Evolutionary conservation across 1,284 basidiomycete genomes (phyloP).

Genomic region (Pyrrhoderma noxium): DNA sequence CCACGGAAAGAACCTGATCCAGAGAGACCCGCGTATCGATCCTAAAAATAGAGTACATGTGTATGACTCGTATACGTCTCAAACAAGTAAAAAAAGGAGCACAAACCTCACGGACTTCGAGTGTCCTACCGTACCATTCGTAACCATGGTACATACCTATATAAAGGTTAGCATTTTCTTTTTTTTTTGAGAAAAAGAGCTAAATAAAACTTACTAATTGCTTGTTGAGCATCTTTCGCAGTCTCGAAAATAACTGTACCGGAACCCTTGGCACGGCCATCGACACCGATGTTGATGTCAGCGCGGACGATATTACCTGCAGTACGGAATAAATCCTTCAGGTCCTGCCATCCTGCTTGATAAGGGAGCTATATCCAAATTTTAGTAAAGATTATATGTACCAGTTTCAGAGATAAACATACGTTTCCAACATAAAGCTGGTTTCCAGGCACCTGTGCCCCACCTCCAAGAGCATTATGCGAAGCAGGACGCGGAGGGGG

Average conservation of each 20-base stretch:
- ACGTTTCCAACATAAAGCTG: slow-evolving; percentile 93
- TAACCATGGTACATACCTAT: slow-evolving; percentile 90
- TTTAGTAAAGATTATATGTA: background rate
- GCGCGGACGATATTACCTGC: slow-evolving; percentile 92
- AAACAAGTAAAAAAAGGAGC: background rate
- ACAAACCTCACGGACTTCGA: slow-evolving; percentile 87
- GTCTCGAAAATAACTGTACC: slow-evolving; percentile 95
- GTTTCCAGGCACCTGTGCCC: slow-evolving; percentile 49
- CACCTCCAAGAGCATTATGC: slow-evolving; percentile 58
- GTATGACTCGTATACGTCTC: slow-evolving; percentile 1
- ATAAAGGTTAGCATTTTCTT: no score
- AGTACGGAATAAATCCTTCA: slow-evolving; percentile 94
- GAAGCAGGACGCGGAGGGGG: slow-evolving; percentile 70
- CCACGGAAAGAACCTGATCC: slow-evolving; percentile 60
- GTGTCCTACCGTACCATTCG: slow-evolving; percentile 87
- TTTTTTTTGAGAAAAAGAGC: no score
- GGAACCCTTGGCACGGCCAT: slow-evolving; percentile 90
- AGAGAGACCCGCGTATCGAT: slow-evolving; percentile 80
- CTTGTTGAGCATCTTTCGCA: slow-evolving; percentile 82
- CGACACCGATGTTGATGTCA: slow-evolving; percentile 87
- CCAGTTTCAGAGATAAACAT: slow-evolving; percentile 29
- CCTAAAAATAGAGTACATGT: slow-evolving; percentile 37
- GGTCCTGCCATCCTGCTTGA: slow-evolving; percentile 96
- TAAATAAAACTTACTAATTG: slow-evolving; percentile 63
- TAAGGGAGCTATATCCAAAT: slow-evolving; percentile 66